Conservation (phyloP, 257 asterid species). For the Penstemon barbatus region DNA sequence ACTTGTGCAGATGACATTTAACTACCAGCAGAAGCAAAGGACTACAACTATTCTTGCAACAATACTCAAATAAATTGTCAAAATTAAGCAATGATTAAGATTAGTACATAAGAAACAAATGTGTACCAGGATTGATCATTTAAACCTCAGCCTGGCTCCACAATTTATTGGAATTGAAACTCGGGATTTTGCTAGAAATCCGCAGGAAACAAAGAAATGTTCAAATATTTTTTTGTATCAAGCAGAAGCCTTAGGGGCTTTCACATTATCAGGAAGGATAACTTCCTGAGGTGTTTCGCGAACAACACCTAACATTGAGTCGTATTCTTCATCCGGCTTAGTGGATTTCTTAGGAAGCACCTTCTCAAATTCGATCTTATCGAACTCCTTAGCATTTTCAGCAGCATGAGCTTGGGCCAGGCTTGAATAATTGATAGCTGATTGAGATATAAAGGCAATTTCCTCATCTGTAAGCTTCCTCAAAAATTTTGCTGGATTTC, state of each 20-base stretch:
- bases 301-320: conserved; percentile 50
- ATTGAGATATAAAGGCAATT: conserved; percentile 76
- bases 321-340: conserved; percentile 53
- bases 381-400: conserved; percentile 80
- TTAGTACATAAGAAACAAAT: conserved; percentile 31
- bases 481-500: conserved; percentile 94
- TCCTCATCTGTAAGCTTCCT: conserved; percentile 91
- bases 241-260: conserved; percentile 51
- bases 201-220: conserved; percentile 28
- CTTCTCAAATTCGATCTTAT: conserved; percentile 77
- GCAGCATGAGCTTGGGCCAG: conserved; percentile 84
- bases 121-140: conserved; percentile 44
- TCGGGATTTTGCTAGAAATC: conserved; percentile 34
- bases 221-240: conserved; percentile 25
- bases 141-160: conserved; percentile 41
- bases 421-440: conserved; percentile 74
- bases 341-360: conserved; percentile 69
- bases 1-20: too few species aligned
- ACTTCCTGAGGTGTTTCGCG: conserved; percentile 56
- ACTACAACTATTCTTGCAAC: too few species aligned
- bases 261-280: conserved; percentile 40
- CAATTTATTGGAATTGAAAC: conserved; percentile 47
- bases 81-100: conserved; percentile 25
- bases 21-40: too few species aligned
- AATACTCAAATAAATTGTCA: too few species aligned